Evolutionary conservation across 352 stramenopile species (phyloP).

Genomic region (Phytophthora cactorum): DNA sequence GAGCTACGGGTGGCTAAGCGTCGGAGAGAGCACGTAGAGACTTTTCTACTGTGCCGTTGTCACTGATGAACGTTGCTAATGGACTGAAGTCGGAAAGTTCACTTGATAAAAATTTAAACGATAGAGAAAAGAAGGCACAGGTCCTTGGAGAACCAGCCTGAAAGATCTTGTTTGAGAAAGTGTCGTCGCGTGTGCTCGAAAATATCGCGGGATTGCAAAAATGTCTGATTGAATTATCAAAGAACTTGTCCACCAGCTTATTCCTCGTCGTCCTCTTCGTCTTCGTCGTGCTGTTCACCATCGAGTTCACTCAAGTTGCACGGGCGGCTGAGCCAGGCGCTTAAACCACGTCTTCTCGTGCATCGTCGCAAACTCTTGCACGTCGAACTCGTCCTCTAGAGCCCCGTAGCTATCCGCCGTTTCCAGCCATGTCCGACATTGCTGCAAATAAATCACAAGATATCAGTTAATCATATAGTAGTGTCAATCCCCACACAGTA

Average conservation of each 20-base stretch:
- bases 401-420: constrained; percentile 82
- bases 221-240: background rate
- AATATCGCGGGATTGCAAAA: background rate
- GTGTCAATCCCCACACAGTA: background rate
- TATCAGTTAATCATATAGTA: background rate
- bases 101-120: background rate
- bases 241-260: background rate
- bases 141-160: too few relatives aligned
- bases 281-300: constrained; percentile 14
- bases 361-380: constrained; percentile 62
- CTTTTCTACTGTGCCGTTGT: background rate
- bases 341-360: constrained; percentile 63
- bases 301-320: constrained; percentile 38
- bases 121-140: too few relatives aligned
- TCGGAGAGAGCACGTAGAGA: background rate
- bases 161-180: constrained; percentile 1
- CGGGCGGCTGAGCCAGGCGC: constrained; percentile 53
- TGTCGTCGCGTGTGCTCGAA: background rate
- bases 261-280: constrained; percentile 3
- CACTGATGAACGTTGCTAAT: background rate
- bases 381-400: constrained; percentile 77
- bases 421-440: constrained; percentile 79
- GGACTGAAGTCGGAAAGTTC: background rate
- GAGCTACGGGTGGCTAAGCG: background rate
- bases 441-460: constrained; percentile 26